Evolutionary conservation across 2,329 filamentous ascomycete species (phyloP).

Genomic region (Nemania abortiva): DNA sequence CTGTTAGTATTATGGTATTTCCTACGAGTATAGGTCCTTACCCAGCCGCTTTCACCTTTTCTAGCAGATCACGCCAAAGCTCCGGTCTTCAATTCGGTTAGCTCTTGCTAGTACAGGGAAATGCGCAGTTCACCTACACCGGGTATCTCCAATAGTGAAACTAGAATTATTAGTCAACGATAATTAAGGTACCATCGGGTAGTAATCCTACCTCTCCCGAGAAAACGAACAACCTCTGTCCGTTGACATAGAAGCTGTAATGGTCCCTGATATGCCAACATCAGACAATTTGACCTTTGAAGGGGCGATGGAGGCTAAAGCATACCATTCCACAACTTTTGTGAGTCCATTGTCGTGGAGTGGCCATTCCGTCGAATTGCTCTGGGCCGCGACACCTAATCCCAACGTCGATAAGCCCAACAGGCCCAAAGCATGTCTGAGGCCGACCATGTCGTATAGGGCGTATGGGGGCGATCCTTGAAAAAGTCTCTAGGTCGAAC

Average conservation of each 20-base stretch:
- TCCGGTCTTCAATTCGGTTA: conserved; percentile 46
- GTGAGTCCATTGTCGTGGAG: conserved; percentile 52
- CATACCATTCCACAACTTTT: conserved; percentile 52
- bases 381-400: conserved; percentile 24
- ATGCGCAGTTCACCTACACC: conserved; percentile 50
- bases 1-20: neutral
- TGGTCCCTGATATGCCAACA: conserved; percentile 52
- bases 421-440: conserved; percentile 16
- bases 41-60: conserved; percentile 59
- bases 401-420: conserved; percentile 11
- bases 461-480: neutral
- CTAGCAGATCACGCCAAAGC: conserved; percentile 57
- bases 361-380: conserved; percentile 44
- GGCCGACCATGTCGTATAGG: conserved; percentile 11
- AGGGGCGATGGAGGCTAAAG: neutral
- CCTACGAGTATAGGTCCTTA: conserved; percentile 33
- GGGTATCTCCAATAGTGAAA: conserved; percentile 59
- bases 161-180: conserved; percentile 39
- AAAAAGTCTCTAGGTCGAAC: neutral
- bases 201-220: conserved; percentile 54
- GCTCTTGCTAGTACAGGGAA: neutral
- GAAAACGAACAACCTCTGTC: conserved; percentile 57
- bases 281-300: conserved; percentile 10
- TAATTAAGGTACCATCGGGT: neutral
- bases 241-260: conserved; percentile 57